These are phyloP conservation scores for Melaleuca quinquenervia DNA, from an alignment of 345 rosid genomes.

Conservation along the genomic window DNA sequence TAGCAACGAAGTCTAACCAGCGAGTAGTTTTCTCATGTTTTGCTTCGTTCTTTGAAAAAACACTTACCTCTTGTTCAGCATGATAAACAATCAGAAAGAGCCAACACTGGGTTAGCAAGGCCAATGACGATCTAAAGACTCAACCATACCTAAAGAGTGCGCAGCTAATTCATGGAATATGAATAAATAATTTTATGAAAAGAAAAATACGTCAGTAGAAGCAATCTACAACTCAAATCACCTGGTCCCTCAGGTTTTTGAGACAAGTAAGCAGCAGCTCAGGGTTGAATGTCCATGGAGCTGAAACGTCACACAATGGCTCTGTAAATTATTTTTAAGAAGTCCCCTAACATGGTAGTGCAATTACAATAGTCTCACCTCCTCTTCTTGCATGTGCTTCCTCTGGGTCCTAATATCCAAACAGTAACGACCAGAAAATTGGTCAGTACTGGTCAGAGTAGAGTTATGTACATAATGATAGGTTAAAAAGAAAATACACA, in stretches of 20 bases:
- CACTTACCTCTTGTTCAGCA: neutral
- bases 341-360: neutral
- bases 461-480: neutral
- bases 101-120: neutral
- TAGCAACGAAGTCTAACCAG: neutral
- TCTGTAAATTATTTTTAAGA: neutral
- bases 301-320: constrained; percentile 30
- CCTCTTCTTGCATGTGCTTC: constrained; percentile 99
- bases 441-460: neutral
- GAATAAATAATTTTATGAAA: neutral
- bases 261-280: constrained; percentile 51
- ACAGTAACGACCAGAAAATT: neutral
- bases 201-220: neutral
- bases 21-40: neutral
- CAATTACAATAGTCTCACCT: constrained; percentile 37
- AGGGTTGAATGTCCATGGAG: constrained; percentile 94
- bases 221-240: constrained; percentile 6
- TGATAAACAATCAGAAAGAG: neutral
- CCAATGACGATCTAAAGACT: neutral
- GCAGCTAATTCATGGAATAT: neutral
- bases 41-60: neutral
- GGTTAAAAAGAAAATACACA: neutral
- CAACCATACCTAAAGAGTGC: neutral
- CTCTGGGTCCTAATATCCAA: constrained; percentile 48
- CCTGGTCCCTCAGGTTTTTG: constrained; percentile 64